A percentile compares a stretch with the other conserved stretches of the same genome.
phyloP scores from a whole-genome alignment of 192 early-diverging fungal species.

The Dimargaris cristalligena region DNA sequence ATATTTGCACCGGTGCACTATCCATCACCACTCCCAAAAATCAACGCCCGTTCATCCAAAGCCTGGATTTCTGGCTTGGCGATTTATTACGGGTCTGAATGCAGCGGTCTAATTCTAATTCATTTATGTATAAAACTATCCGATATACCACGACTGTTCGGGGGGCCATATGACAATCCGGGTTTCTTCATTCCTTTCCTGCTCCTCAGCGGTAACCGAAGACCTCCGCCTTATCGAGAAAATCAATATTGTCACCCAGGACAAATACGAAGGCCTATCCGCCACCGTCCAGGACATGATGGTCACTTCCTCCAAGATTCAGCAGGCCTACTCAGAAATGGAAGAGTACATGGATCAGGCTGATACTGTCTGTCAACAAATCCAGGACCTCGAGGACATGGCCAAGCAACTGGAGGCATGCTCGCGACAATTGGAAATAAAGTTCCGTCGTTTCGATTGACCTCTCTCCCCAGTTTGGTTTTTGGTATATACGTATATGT shows the following conservation, averaged over 20 bases:
- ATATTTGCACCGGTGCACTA: too few relatives aligned
- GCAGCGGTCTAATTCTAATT: not conserved
- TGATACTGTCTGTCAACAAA: not conserved
- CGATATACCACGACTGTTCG: too few relatives aligned
- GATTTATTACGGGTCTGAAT: not conserved
- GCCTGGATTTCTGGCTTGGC: not conserved
- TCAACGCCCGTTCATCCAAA: not conserved
- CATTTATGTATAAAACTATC: too few relatives aligned
- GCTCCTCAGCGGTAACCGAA: not conserved
- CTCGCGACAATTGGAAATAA: not conserved
- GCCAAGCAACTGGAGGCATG: not conserved
- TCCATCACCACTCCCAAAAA: too few relatives aligned
- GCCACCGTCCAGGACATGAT: not conserved
- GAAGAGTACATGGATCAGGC: not conserved
- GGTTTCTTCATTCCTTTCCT: not conserved
- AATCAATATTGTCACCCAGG: not conserved
- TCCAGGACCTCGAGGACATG: not conserved
- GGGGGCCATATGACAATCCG: too few relatives aligned
- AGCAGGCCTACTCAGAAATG: not conserved
- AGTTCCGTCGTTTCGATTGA: too few relatives aligned
- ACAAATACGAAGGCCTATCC: not conserved
- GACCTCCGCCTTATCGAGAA: not conserved
- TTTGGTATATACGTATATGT: too few relatives aligned
- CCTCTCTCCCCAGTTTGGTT: too few relatives aligned
- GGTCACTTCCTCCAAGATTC: not conserved